Evolutionary conservation across 2,329 filamentous ascomycete genomes (phyloP), one percentile per base, ranked within the genome.

Genomic region (Neodidymelliopsis sp.): DNA sequence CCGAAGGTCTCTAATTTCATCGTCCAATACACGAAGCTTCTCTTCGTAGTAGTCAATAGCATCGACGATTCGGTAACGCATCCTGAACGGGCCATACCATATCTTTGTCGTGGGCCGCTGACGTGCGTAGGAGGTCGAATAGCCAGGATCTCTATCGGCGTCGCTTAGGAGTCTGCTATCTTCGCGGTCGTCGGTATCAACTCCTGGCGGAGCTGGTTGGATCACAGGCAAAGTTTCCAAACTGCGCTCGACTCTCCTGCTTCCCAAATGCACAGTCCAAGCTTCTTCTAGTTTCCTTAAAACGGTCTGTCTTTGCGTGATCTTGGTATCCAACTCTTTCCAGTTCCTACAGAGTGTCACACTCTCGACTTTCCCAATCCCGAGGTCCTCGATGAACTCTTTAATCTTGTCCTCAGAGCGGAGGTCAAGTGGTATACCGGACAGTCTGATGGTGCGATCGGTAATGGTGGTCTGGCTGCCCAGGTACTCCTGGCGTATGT

Each of bases 1-100:
- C 20, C 94, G 84, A 9, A 91, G 84, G 6, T 75, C 74, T 6
- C 75, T 73, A 39, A 99, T 90, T 57, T 86, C 81, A 37, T 90
- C 88, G 59, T 99, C 93, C 2, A 95, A 73, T 12, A 82, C 81
- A 19, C 88, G 86, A 25, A 99, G 81, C 67, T 89, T 88, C 71
- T 96, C 90, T 63, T 95, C 89, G 65, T 92, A 97, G 70, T 97
- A 94, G 70, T 97, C 89, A 60, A 99, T 94, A 2, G 92, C 92
- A 70, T 99, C 94, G 2, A 94, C 84, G 45, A 83, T 86, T 56
- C 83, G 86, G 63, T 81, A 89, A 42, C 84, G 84, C 29, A 96
- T 66, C 13, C 85, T 85, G 33, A 96, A 79, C 12, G 85, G 84
- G 1, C 94, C 93, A 62, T 90, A 90, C 77, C 91, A 88, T 16